A percentile compares a stretch with the other conserved stretches of the same genome.
These are phyloP conservation scores for Sedum album DNA, from an alignment of 164 flowering plant species.

Conservation along the genomic window DNA sequence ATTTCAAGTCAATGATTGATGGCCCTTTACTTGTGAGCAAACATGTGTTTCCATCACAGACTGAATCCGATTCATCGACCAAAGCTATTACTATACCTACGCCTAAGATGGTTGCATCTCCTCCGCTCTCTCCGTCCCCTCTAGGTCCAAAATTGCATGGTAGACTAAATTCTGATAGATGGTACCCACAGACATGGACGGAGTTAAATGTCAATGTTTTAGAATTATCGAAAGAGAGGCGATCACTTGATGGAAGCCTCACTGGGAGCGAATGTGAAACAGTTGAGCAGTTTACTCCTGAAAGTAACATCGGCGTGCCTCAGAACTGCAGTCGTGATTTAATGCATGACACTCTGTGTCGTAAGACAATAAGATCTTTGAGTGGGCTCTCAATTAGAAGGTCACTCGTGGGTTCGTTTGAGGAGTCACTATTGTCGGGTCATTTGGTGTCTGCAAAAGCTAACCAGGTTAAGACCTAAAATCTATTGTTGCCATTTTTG, in stretches of 20 bases:
- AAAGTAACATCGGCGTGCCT: conserved; percentile 16
- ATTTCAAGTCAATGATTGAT: background rate
- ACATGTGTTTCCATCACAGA: background rate
- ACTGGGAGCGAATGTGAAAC: conserved; percentile 35
- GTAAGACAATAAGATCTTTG: conserved; percentile 34
- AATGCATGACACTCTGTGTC: conserved; percentile 20
- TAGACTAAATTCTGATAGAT: conserved; percentile 30
- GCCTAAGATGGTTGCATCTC: conserved; percentile 13
- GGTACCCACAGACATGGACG: conserved; percentile 15
- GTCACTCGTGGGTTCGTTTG: conserved; percentile 95
- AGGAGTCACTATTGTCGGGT: conserved; percentile 89
- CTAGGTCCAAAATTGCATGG: conserved; percentile 63
- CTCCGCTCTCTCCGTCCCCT: conserved; percentile 67
- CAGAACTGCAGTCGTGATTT: conserved; percentile 22
- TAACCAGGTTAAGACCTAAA: conserved; percentile 41
- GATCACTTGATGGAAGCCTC: conserved; percentile 24
- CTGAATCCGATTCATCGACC: background rate
- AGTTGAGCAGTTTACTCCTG: conserved; percentile 29
- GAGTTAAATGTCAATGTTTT: conserved; percentile 21
- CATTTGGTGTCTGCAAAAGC: conserved; percentile 48
- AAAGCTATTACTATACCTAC: background rate
- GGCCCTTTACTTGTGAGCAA: background rate
- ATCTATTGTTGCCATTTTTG: conserved; percentile 7
- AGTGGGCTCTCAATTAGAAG: conserved; percentile 57
- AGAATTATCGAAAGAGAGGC: conserved; percentile 18